A percentile compares a stretch with the other conserved stretches of the same genome.
These are phyloP conservation scores for Dryadomyces quercivorus DNA, from an alignment of 2,329 filamentous ascomycete genomes.

Conservation along the genomic window DNA sequence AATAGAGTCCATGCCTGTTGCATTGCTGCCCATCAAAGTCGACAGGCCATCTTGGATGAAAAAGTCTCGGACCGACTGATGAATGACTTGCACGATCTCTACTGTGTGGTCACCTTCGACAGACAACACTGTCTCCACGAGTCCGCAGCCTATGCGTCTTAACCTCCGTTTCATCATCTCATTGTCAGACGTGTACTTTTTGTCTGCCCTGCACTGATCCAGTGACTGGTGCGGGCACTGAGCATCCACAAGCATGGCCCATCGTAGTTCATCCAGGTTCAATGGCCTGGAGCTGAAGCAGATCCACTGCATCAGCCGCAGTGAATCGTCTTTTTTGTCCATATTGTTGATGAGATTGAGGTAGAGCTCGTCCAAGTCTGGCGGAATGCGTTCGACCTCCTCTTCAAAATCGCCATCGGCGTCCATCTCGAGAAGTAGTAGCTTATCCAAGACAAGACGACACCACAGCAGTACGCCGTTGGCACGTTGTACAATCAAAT, in stretches of 20 bases:
- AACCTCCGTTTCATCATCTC: neutral
- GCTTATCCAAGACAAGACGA: neutral
- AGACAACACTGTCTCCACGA: neutral
- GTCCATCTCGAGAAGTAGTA: neutral
- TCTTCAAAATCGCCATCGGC: neutral
- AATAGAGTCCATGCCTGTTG: neutral
- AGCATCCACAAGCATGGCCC: neutral
- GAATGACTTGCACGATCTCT: slow-evolving; percentile 20
- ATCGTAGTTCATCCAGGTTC: neutral
- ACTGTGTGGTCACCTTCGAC: neutral
- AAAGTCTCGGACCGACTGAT: slow-evolving; percentile 22
- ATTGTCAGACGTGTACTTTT: neutral
- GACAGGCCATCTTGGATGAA: slow-evolving; percentile 10
- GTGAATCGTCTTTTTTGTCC: neutral
- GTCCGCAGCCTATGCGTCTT: neutral
- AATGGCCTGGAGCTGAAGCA: neutral
- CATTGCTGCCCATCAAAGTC: neutral
- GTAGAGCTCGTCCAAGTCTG: neutral
- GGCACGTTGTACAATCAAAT: neutral
- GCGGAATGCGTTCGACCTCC: neutral
- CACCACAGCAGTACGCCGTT: neutral
- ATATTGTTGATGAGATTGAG: neutral
- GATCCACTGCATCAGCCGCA: neutral
- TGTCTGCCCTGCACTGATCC: neutral
- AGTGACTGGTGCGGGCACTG: neutral